These are phyloP conservation scores for Sordariomycetes sp. DNA, from an alignment of 2,329 filamentous ascomycete genomes.

Conservation along the genomic window DNA sequence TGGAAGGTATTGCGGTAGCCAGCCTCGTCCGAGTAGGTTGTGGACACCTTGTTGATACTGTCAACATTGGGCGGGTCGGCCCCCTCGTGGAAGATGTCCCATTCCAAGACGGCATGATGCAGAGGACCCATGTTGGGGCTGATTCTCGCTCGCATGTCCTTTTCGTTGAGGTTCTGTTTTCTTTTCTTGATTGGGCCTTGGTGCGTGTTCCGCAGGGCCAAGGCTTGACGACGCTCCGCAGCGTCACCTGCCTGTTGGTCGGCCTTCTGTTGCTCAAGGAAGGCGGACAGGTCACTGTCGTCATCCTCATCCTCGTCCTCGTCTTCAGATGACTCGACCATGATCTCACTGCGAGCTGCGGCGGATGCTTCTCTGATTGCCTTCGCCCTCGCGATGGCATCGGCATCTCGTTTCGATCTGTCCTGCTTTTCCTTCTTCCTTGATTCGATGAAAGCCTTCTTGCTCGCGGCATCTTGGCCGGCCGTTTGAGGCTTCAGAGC, in stretches of 20 bases:
- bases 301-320: conserved; percentile 50
- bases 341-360: conserved; percentile 64
- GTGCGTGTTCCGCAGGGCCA: conserved; percentile 41
- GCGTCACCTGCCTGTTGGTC: conserved; percentile 37
- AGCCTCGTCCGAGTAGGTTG: conserved; percentile 62
- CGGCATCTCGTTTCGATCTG: conserved; percentile 60
- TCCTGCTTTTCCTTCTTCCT: conserved; percentile 67
- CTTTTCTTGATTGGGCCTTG: conserved; percentile 74
- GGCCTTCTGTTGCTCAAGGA: conserved; percentile 34
- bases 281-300: conserved; percentile 47
- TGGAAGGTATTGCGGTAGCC: conserved; percentile 87
- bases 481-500: conserved; percentile 14
- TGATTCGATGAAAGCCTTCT: conserved; percentile 49
- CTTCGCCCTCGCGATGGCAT: conserved; percentile 59
- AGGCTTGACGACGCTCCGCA: conserved; percentile 31
- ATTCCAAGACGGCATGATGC: conserved; percentile 78
- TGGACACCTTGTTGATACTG: conserved; percentile 65
- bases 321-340: conserved; percentile 77
- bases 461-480: conserved; percentile 16
- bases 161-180: conserved; percentile 69
- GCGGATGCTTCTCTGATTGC: conserved; percentile 6
- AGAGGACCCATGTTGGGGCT: conserved; percentile 79
- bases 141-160: conserved; percentile 88
- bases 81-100: conserved; percentile 89
- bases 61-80: conserved; percentile 73